Percentiles rank a stretch among this genome's conserved stretches.
Evolutionary conservation across 495 filamentous ascomycete species (phyloP).

Genomic region (Clavariopsis aquatica): DNA sequence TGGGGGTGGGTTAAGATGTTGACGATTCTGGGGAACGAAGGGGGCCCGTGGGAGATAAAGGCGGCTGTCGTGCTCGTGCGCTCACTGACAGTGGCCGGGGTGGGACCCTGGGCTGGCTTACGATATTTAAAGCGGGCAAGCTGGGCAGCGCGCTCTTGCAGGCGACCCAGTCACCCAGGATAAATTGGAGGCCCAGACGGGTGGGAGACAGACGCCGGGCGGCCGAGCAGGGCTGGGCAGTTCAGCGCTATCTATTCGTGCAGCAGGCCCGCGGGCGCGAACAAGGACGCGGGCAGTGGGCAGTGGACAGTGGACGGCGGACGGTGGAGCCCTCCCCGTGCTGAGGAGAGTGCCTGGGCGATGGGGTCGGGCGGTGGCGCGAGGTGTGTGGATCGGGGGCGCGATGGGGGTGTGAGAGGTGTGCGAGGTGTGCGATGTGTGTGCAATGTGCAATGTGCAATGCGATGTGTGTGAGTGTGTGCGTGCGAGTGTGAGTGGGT

Average conservation of each 20-base stretch:
- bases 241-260: slow-evolving; percentile 4
- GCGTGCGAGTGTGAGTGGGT: too few relatives aligned
- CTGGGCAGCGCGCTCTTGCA: background rate
- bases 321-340: background rate
- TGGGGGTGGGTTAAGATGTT: background rate
- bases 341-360: too few relatives aligned
- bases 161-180: background rate
- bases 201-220: slow-evolving; percentile 4
- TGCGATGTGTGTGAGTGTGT: too few relatives aligned
- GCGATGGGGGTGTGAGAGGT: background rate
- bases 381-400: background rate
- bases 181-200: slow-evolving; percentile 15
- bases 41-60: slow-evolving; percentile 26
- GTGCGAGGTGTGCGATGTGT: too few relatives aligned
- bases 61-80: slow-evolving; percentile 14
- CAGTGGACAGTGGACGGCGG: background rate
- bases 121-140: slow-evolving; percentile 1
- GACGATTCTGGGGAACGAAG: background rate
- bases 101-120: background rate
- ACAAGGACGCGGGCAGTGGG: background rate
- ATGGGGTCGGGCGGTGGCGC: background rate
- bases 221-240: background rate
- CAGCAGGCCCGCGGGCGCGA: background rate
- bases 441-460: too few relatives aligned
- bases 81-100: slow-evolving; percentile 3